Conservation (phyloP, 495 filamentous ascomycete species). For the Melanomma pulvis-pyrius region DNA sequence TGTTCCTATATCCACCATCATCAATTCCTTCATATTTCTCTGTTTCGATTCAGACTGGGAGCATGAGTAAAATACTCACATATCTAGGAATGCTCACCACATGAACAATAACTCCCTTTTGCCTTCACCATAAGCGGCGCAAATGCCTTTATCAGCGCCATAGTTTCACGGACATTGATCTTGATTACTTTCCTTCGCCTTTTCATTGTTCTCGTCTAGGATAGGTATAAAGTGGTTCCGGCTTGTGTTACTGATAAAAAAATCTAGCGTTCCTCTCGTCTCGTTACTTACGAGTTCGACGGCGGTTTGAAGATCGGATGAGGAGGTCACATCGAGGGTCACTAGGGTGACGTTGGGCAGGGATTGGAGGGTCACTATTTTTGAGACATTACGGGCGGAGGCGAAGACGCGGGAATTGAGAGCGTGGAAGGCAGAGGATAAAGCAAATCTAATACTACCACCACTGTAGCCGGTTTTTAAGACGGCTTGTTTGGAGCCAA, state of each 20-base stretch:
- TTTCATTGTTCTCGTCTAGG: conserved; percentile 45
- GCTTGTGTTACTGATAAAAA: conserved; percentile 53
- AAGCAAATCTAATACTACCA: conserved; percentile 51
- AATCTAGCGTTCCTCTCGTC: conserved; percentile 40
- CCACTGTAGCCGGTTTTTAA: conserved; percentile 57
- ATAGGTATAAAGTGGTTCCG: conserved; percentile 42
- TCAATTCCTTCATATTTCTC: not conserved
- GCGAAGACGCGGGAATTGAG: conserved; percentile 50
- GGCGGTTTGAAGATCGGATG: conserved; percentile 20
- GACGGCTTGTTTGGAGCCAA: no score
- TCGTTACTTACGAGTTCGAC: conserved; percentile 8
- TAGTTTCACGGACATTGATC: conserved; percentile 11
- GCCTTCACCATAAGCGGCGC: conserved; percentile 24
- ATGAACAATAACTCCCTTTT: conserved; percentile 7
- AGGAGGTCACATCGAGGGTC: conserved; percentile 24
- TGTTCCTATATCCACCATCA: not conserved
- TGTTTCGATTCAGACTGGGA: not conserved
- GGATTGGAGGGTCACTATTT: conserved; percentile 30
- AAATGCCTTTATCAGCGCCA: conserved; percentile 30
- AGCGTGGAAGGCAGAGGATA: conserved; percentile 48
- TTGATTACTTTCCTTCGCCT: conserved; percentile 39
- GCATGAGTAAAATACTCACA: conserved; percentile 6
- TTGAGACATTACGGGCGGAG: conserved; percentile 46
- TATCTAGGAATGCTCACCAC: not conserved
- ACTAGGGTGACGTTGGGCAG: conserved; percentile 34